phyloP scores from a whole-genome alignment of 2,329 filamentous ascomycete species.

The Monosporascus sp. region DNA sequence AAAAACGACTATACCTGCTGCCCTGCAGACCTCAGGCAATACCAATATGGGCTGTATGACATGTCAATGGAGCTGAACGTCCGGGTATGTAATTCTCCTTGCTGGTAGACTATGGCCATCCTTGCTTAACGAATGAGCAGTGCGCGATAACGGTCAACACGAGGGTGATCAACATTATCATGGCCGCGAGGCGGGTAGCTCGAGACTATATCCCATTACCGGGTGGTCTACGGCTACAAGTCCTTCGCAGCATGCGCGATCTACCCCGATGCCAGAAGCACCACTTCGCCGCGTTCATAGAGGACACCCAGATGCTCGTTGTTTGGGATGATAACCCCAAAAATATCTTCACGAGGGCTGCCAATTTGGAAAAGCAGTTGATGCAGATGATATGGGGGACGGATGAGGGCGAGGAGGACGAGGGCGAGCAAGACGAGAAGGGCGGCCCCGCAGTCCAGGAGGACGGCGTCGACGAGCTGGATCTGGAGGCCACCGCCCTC shows the following conservation, averaged over 20 bases:
- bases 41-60: conserved; percentile 30
- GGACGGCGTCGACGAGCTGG: conserved; percentile 36
- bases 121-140: conserved; percentile 30
- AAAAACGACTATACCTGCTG: conserved; percentile 34
- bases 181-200: conserved; percentile 38
- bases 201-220: conserved; percentile 53
- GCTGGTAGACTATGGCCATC: neutral
- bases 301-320: conserved; percentile 51
- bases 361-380: conserved; percentile 46
- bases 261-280: conserved; percentile 58
- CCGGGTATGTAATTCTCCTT: conserved; percentile 23
- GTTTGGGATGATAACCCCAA: conserved; percentile 61
- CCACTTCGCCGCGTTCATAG: conserved; percentile 61
- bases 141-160: conserved; percentile 66
- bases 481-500: conserved; percentile 34
- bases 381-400: conserved; percentile 54
- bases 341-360: conserved; percentile 46
- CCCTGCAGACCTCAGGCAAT: conserved; percentile 31
- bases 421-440: conserved; percentile 32
- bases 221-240: conserved; percentile 55
- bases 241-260: conserved; percentile 51
- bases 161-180: conserved; percentile 55
- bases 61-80: conserved; percentile 35
- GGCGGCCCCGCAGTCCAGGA: conserved; percentile 10
- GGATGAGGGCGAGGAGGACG: conserved; percentile 36